Evolutionary conservation across 208 protist genomes (phyloP), one percentile per base, ranked within the genome.

Genomic region (Trypanosoma melophagium): DNA sequence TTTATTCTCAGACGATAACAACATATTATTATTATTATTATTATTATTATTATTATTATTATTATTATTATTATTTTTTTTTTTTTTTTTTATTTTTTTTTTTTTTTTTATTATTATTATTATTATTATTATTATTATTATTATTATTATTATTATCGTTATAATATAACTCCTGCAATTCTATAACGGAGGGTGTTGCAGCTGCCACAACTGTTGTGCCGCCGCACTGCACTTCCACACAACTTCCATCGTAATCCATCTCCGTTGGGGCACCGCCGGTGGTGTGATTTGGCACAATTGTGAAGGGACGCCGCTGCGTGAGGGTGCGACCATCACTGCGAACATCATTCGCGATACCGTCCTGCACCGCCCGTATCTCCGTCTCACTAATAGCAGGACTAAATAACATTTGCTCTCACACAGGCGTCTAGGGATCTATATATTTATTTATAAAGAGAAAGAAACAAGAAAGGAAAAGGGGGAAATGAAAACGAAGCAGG

Each of bases 261-360:
- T 53, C 45, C 28, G 38, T 24, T 1, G 38, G 0, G 41, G 52
- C 57, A 28, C 9, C 42, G 21, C 58, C 59, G 3, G 41, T 19
- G 14, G 24, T 21, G 31, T n/a, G 7, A 51, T 55, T 68, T 35
- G 53, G 13, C 17, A 53, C 7, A 45, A 90, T 45, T 41, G 69
- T 71, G 42, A 90, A 73, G 0, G 79, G 84, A 1, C 89, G 84
- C 41, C 79, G 89, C 81, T 93, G 89, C 64, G 92, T 76, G 44
- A 92, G 83, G 4, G 81, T 83, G 38, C 89, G 86, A 19, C 89
- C 89, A 60, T 95, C 89, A 51, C 81, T 74, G 19, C 89, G 84
- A 9, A 89, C 72, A 59, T 90, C 85, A 58, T 85, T 75, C 24
- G 60, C 58, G 24, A 95, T 71, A 21, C 86, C 82, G 44, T 91